Evolutionary conservation across 2,329 filamentous ascomycete genomes (phyloP).

Genomic region (Cladorrhinum sp.): DNA sequence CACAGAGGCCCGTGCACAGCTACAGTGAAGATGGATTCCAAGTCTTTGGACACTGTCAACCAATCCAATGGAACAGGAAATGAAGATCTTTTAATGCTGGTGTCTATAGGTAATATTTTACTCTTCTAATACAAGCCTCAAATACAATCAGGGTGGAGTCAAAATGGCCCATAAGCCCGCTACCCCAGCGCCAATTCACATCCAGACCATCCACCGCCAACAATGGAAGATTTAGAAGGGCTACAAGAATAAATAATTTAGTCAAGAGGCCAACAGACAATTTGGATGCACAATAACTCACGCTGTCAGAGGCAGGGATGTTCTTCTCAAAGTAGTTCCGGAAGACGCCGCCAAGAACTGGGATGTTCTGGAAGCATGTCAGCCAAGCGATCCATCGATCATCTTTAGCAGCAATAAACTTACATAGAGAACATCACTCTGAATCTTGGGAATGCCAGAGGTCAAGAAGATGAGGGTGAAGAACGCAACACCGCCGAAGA

Average conservation of each 20-base stretch:
- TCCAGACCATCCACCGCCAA: neutral
- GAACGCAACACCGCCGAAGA: slow-evolving; percentile 57
- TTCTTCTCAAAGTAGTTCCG: slow-evolving; percentile 48
- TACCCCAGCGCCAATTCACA: slow-evolving; percentile 10
- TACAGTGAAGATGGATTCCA: neutral
- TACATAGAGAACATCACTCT: slow-evolving; percentile 58
- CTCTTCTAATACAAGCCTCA: slow-evolving; percentile 5
- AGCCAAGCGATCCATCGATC: slow-evolving; percentile 15
- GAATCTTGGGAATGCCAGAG: slow-evolving; percentile 60
- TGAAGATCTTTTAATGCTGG: neutral
- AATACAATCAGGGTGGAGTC: neutral
- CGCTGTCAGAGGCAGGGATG: slow-evolving; percentile 60
- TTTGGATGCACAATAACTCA: slow-evolving; percentile 39
- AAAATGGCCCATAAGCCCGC: slow-evolving; percentile 3
- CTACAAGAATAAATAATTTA: slow-evolving; percentile 14
- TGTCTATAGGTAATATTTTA: slow-evolving; percentile 6
- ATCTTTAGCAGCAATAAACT: slow-evolving; percentile 13
- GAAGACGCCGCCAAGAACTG: slow-evolving; percentile 42
- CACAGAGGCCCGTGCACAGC: neutral
- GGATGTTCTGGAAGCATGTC: slow-evolving; percentile 48
- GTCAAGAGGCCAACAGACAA: neutral
- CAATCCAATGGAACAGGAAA: neutral
- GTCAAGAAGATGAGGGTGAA: slow-evolving; percentile 58
- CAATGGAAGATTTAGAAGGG: slow-evolving; percentile 26
- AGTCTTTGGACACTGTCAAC: neutral